These are phyloP conservation scores for Arthrinium phaeospermum DNA, from an alignment of 2,329 filamentous ascomycete species.

Conservation along the genomic window DNA sequence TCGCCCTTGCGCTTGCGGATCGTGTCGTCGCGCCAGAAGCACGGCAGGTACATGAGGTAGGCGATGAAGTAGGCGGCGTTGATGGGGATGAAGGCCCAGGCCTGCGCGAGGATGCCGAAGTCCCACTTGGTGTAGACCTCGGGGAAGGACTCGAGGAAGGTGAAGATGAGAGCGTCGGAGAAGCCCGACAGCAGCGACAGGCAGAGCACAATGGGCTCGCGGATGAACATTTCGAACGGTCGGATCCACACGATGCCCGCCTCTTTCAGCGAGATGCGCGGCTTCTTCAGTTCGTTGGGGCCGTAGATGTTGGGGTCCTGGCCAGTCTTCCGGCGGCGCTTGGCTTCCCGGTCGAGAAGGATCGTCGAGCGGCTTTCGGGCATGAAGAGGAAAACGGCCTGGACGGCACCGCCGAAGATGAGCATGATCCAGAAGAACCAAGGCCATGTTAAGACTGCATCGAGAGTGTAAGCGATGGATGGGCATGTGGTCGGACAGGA, in stretches of 20 bases:
- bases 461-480: neutral
- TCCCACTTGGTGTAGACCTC: constrained; percentile 40
- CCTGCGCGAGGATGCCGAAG: constrained; percentile 46
- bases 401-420: constrained; percentile 58
- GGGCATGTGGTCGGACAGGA: neutral
- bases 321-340: constrained; percentile 53
- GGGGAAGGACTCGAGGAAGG: constrained; percentile 64
- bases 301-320: constrained; percentile 49
- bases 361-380: constrained; percentile 62
- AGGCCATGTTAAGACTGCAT: constrained; percentile 46
- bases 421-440: constrained; percentile 68
- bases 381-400: constrained; percentile 56
- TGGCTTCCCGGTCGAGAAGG: constrained; percentile 63
- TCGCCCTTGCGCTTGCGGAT: constrained; percentile 43
- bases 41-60: constrained; percentile 59
- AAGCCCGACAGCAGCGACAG: constrained; percentile 64
- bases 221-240: constrained; percentile 64
- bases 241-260: constrained; percentile 57
- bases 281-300: constrained; percentile 50
- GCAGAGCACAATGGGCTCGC: constrained; percentile 64
- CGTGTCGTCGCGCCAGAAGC: constrained; percentile 44
- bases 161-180: constrained; percentile 66
- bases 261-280: constrained; percentile 45
- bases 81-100: constrained; percentile 23
- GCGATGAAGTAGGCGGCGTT: constrained; percentile 59